Percentiles rank a stretch among this genome's conserved stretches.
These are phyloP conservation scores for Stagonosporopsis chrysanthemi DNA, from an alignment of 2,329 filamentous ascomycete genomes.

Conservation along the genomic window DNA sequence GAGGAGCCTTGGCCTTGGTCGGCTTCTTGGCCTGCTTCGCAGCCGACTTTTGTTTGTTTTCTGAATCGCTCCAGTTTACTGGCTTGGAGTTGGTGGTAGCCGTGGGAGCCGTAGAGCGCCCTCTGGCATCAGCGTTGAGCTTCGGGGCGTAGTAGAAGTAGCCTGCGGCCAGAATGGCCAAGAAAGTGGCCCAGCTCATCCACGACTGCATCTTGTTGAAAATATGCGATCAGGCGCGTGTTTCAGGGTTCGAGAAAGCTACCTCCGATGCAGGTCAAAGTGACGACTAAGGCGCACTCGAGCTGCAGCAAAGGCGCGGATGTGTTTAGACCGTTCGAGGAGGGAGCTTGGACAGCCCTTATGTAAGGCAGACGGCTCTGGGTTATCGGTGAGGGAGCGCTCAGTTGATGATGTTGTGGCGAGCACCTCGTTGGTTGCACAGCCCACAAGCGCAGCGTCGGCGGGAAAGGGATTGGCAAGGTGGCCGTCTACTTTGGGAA, in stretches of 20 bases:
- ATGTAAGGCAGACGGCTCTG: constrained; percentile 25
- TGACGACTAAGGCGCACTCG: constrained; percentile 1
- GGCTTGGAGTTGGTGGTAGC: constrained; percentile 32
- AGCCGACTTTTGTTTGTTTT: constrained; percentile 36
- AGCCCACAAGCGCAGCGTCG: constrained; percentile 15
- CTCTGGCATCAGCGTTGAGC: constrained; percentile 30
- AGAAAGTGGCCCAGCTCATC: constrained; percentile 45
- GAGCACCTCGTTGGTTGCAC: constrained; percentile 22
- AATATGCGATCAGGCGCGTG: neutral
- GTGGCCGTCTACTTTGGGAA: constrained; percentile 30
- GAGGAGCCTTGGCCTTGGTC: constrained; percentile 43
- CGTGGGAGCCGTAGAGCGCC: constrained; percentile 39
- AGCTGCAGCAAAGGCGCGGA: constrained; percentile 3
- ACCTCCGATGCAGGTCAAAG: constrained; percentile 5
- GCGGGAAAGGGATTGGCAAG: constrained; percentile 35
- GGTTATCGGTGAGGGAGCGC: constrained; percentile 20
- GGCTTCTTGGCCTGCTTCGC: constrained; percentile 34
- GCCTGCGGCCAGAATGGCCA: constrained; percentile 38
- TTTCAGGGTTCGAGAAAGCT: neutral
- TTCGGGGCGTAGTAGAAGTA: constrained; percentile 44
- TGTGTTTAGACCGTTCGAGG: constrained; percentile 5
- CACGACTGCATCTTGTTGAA: constrained; percentile 40
- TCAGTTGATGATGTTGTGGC: constrained; percentile 15
- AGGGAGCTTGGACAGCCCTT: constrained; percentile 18
- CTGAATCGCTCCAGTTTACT: constrained; percentile 38